phyloP scores from a whole-genome alignment of 306 rosid genomes.

The Vigna nakashimae region DNA sequence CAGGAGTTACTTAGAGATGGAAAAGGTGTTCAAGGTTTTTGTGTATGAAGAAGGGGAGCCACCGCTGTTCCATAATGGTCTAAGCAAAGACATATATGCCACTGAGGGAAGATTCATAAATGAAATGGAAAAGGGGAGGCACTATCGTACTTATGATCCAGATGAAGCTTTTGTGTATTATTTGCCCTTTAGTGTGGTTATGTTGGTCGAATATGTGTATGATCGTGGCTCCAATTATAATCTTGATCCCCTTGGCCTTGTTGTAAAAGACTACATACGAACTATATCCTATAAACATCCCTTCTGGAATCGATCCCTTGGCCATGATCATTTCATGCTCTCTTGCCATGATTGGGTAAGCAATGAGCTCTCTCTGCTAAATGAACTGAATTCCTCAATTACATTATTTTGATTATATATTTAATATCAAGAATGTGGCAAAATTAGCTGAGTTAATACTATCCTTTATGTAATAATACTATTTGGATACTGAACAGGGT shows the following conservation, averaged over 20 bases:
- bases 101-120: slow-evolving; percentile 63
- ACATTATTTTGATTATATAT: too few relatives aligned
- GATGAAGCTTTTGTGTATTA: slow-evolving; percentile 57
- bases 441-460: background rate
- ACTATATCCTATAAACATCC: slow-evolving; percentile 52
- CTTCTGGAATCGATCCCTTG: slow-evolving; percentile 64
- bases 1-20: slow-evolving; percentile 76
- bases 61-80: slow-evolving; percentile 61
- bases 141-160: slow-evolving; percentile 57
- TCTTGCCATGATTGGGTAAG: slow-evolving; percentile 72
- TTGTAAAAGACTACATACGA: slow-evolving; percentile 52
- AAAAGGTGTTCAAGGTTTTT: slow-evolving; percentile 61
- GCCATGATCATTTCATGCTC: slow-evolving; percentile 71
- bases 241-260: slow-evolving; percentile 22
- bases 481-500: slow-evolving; percentile 48
- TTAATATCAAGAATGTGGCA: slow-evolving; percentile 6
- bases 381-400: background rate
- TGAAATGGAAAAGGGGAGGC: slow-evolving; percentile 60
- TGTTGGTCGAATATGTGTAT: slow-evolving; percentile 54
- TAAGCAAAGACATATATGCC: slow-evolving; percentile 56
- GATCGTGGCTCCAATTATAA: slow-evolving; percentile 7
- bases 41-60: slow-evolving; percentile 73
- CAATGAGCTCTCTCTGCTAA: background rate
- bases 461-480: background rate
- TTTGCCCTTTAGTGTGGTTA: slow-evolving; percentile 61